Evolutionary conservation across 78 protist species (phyloP).

Genomic region (Dictyostelium capitatum): DNA sequence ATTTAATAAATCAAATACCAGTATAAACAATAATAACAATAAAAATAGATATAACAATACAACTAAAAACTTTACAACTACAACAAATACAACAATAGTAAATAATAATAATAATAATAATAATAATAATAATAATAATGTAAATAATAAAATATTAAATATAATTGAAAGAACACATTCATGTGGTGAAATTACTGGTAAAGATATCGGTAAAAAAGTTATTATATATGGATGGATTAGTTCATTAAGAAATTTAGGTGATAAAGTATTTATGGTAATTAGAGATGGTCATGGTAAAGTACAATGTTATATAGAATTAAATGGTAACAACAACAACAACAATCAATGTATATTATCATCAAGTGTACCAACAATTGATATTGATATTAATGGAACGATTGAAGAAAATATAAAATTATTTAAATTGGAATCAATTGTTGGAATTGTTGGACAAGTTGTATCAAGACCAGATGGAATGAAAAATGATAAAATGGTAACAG

Average conservation of each 20-base stretch:
- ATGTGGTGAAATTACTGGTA: conserved; percentile 42
- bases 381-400: not conserved
- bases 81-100: not conserved
- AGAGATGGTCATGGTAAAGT: conserved; percentile 73
- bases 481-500: conserved; percentile 33
- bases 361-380: not conserved
- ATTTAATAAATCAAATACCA: too few species aligned
- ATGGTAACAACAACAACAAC: not conserved
- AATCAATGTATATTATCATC: not conserved
- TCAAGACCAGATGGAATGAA: conserved; percentile 39
- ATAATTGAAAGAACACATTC: conserved; percentile 53
- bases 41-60: too few species aligned
- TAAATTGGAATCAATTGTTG: conserved; percentile 29
- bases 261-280: conserved; percentile 36
- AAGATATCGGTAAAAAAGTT: conserved; percentile 42
- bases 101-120: not conserved
- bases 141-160: conserved; percentile 19
- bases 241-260: conserved; percentile 52
- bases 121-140: not conserved
- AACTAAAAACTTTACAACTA: not conserved
- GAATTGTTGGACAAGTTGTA: conserved; percentile 15
- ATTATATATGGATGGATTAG: conserved; percentile 56
- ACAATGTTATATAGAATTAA: conserved; percentile 16
- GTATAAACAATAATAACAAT: too few species aligned
- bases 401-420: conserved; percentile 28